Percentiles rank a stretch among this genome's conserved stretches.
phyloP scores from a whole-genome alignment of 2,329 filamentous ascomycete genomes.

The Aspergillus pseudoviridinutans region DNA sequence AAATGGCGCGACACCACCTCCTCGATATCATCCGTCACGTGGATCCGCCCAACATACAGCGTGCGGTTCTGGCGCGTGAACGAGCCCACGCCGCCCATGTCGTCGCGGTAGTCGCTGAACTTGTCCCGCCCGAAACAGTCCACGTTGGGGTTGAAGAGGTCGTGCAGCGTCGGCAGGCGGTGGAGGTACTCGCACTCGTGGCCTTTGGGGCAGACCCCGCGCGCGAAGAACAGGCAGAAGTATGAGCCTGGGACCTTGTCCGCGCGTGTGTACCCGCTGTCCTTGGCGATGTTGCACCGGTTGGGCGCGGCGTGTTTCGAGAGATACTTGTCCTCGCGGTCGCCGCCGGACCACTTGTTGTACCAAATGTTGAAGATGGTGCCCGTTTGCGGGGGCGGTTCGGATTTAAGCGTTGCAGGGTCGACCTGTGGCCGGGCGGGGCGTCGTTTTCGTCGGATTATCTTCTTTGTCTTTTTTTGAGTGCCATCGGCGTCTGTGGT shows the following conservation, averaged over 20 bases:
- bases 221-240: slow-evolving; percentile 89
- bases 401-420: slow-evolving; percentile 72
- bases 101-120: slow-evolving; percentile 86
- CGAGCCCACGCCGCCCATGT: slow-evolving; percentile 94
- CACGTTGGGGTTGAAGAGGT: slow-evolving; percentile 88
- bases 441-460: slow-evolving; percentile 83
- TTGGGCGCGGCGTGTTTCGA: slow-evolving; percentile 74
- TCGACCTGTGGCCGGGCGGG: slow-evolving; percentile 91
- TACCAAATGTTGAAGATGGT: slow-evolving; percentile 99
- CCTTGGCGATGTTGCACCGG: slow-evolving; percentile 80
- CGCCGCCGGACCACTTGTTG: slow-evolving; percentile 96
- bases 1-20: slow-evolving; percentile 94
- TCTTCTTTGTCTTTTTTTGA: slow-evolving; percentile 74
- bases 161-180: slow-evolving; percentile 77
- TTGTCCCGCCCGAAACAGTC: slow-evolving; percentile 96
- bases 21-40: slow-evolving; percentile 95
- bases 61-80: slow-evolving; percentile 94
- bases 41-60: slow-evolving; percentile 87
- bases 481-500: slow-evolving; percentile 14
- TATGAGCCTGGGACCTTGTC: slow-evolving; percentile 75
- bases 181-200: slow-evolving; percentile 94
- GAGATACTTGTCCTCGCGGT: slow-evolving; percentile 86
- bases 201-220: slow-evolving; percentile 70
- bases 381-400: slow-evolving; percentile 86
- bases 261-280: slow-evolving; percentile 73